phyloP scores from a whole-genome alignment of 2,329 filamentous ascomycete species.

The Decorospora gaudefroyi region DNA sequence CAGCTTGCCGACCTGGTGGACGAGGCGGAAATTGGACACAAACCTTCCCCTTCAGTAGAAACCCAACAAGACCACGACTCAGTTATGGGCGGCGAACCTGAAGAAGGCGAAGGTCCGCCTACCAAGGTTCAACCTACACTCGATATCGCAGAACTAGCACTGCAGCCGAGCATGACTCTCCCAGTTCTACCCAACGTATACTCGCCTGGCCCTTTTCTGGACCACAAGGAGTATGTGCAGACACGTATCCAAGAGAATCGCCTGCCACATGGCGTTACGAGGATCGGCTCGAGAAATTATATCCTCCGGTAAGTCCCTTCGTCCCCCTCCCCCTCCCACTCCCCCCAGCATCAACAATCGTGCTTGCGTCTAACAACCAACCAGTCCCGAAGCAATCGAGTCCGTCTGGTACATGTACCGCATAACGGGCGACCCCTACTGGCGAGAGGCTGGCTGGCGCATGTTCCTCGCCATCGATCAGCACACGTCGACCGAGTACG shows the following conservation, averaged over 20 bases:
- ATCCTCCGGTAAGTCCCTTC: constrained; percentile 58
- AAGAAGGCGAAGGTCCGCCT: constrained; percentile 29
- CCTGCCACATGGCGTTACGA: constrained; percentile 61
- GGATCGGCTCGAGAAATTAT: constrained; percentile 62
- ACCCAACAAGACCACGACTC: constrained; percentile 15
- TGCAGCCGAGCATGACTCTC: constrained; percentile 23
- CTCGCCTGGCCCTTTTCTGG: constrained; percentile 36
- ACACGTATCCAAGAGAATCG: constrained; percentile 50
- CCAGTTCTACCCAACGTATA: constrained; percentile 41
- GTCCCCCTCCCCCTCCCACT: not conserved
- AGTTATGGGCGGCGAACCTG: constrained; percentile 25
- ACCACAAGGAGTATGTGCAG: constrained; percentile 45
- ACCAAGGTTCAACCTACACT: constrained; percentile 27
- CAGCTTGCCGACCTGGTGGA: constrained; percentile 35
- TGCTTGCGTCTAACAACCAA: constrained; percentile 1
- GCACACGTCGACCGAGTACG: constrained; percentile 64
- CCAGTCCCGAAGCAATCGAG: constrained; percentile 74
- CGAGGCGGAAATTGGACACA: constrained; percentile 23
- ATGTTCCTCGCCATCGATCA: constrained; percentile 71
- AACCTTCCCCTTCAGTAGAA: constrained; percentile 12
- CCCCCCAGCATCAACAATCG: not conserved
- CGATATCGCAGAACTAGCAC: constrained; percentile 16
- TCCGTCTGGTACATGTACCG: constrained; percentile 79
- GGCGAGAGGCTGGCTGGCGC: constrained; percentile 71
- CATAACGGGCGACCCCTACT: constrained; percentile 67